Base-by-base conservation (phyloP, 2,329 filamentous ascomycete genomes). In the Colletotrichum australisinense region DNA sequence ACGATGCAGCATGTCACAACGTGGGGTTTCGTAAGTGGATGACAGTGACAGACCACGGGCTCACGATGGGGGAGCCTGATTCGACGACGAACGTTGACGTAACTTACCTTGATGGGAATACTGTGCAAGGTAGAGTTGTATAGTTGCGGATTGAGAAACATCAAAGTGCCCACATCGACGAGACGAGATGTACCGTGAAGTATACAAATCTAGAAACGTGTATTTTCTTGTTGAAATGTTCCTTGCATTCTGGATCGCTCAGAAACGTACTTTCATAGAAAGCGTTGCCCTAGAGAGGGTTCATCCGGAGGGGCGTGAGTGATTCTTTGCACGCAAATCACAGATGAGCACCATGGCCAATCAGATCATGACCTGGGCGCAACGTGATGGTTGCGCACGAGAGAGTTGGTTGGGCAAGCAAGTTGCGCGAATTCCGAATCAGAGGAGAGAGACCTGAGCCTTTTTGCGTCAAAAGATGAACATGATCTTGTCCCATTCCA, bases 371-470 rank as follows among this genome's bases (percentile, higher is more conserved):
- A 62, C 22, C 46, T 63, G 52, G 57, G 46, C 56, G 62, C 67
- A 77, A 76, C 76, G 76, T 77, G 76, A 77, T 75, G 72, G 75
- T 30, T 77, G 74, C 64, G 62, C 63, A 72, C 67, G 57, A 30
- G 71, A 24, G 16, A 42, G 38, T 42, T 42, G 38, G 14, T 16
- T 19, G 14, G 14, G 38, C 14, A 16, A 46, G 46, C 9, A 12
- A 35, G 32, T 57, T 73, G 71, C 71, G 71, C 71, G 71, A 72
- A 71, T 71, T 66, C 67, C 52, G n/a, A n/a, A n/a, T n/a, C n/a
- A n/a, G n/a, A n/a, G n/a, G n/a, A n/a, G n/a, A n/a, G n/a, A n/a
- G 30, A 32, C 30, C 30, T 32, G 30, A 32, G 11, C 30, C 64
- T 57, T 72, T 52, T n/a, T 42, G 28, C 24, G 12, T 46, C 35